These are phyloP conservation scores for Bolboschoenoplectus hybrid DNA, from an alignment of 202 grass and related monocot species.

Conservation along the genomic window DNA sequence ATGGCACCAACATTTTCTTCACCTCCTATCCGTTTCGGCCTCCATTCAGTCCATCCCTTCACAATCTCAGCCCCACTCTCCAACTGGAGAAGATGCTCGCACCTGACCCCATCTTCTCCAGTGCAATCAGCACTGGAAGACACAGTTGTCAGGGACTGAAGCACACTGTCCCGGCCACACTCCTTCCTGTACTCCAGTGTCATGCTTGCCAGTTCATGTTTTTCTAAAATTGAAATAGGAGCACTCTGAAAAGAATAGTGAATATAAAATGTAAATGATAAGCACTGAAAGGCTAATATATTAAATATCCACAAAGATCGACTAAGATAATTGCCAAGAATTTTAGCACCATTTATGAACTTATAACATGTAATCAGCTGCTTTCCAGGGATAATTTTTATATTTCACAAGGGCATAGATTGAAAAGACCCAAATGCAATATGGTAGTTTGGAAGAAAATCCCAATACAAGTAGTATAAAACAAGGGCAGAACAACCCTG, in stretches of 20 bases:
- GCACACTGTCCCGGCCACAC: slow-evolving; percentile 76
- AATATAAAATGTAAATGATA: slow-evolving; percentile 16
- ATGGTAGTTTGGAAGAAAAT: slow-evolving; percentile 1
- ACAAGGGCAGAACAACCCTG: slow-evolving; percentile 29
- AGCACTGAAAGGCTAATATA: background rate
- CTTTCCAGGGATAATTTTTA: slow-evolving; percentile 11
- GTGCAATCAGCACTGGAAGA: slow-evolving; percentile 41
- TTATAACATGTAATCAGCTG: slow-evolving; percentile 14
- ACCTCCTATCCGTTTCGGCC: slow-evolving; percentile 52
- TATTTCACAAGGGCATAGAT: slow-evolving; percentile 6
- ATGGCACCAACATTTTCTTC: slow-evolving; percentile 51
- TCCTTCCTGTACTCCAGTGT: slow-evolving; percentile 98
- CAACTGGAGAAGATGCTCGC: slow-evolving; percentile 83
- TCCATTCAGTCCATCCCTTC: slow-evolving; percentile 81
- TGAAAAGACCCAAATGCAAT: background rate
- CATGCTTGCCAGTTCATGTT: slow-evolving; percentile 89
- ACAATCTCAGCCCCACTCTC: slow-evolving; percentile 81
- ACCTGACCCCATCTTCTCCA: slow-evolving; percentile 51
- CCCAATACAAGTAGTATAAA: background rate
- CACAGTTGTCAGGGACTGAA: slow-evolving; percentile 77
- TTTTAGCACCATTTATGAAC: slow-evolving; percentile 4
- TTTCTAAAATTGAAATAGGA: slow-evolving; percentile 92
- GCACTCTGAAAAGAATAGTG: slow-evolving; percentile 63
- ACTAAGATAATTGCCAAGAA: background rate
- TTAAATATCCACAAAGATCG: background rate